A percentile compares a stretch with the other conserved stretches of the same genome.
These are phyloP conservation scores for Hypoxylon sp. DNA, from an alignment of 2,329 filamentous ascomycete species.

Conservation along the genomic window DNA sequence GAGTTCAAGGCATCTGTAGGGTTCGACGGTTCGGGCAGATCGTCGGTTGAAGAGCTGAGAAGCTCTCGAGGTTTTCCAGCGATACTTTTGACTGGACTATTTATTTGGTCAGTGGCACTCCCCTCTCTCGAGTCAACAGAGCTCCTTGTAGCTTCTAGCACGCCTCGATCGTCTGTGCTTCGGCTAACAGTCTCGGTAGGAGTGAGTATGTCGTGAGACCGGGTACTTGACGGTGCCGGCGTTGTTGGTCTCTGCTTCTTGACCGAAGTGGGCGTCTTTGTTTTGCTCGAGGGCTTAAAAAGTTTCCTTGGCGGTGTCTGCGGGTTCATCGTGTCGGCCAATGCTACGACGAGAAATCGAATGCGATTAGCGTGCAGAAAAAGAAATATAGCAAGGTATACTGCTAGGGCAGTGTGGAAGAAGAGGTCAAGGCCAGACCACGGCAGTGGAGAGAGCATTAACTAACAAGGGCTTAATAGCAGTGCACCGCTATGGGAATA, in stretches of 20 bases:
- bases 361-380: slow-evolving; percentile 46
- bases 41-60: slow-evolving; percentile 11
- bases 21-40: slow-evolving; percentile 29
- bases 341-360: slow-evolving; percentile 38
- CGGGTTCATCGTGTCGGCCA: slow-evolving; percentile 51
- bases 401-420: slow-evolving; percentile 45
- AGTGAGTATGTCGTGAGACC: slow-evolving; percentile 44
- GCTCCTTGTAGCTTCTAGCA: slow-evolving; percentile 34
- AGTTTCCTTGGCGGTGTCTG: slow-evolving; percentile 54
- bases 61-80: slow-evolving; percentile 32
- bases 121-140: slow-evolving; percentile 23
- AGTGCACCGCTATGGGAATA: slow-evolving; percentile 4
- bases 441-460: slow-evolving; percentile 34
- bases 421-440: slow-evolving; percentile 43
- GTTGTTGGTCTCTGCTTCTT: slow-evolving; percentile 42
- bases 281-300: slow-evolving; percentile 55
- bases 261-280: slow-evolving; percentile 51
- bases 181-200: slow-evolving; percentile 49
- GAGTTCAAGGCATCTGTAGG: slow-evolving; percentile 42
- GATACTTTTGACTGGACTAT: slow-evolving; percentile 18
- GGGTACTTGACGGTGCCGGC: slow-evolving; percentile 35
- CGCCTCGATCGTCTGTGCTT: slow-evolving; percentile 40
- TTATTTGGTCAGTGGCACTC: slow-evolving; percentile 17
- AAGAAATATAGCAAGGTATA: slow-evolving; percentile 49
- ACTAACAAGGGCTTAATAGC: slow-evolving; percentile 27